Evolutionary conservation across 352 stramenopile species (phyloP), one percentile per base, ranked within the genome.

Genomic region (Thalassiosira livingstoniorum): DNA sequence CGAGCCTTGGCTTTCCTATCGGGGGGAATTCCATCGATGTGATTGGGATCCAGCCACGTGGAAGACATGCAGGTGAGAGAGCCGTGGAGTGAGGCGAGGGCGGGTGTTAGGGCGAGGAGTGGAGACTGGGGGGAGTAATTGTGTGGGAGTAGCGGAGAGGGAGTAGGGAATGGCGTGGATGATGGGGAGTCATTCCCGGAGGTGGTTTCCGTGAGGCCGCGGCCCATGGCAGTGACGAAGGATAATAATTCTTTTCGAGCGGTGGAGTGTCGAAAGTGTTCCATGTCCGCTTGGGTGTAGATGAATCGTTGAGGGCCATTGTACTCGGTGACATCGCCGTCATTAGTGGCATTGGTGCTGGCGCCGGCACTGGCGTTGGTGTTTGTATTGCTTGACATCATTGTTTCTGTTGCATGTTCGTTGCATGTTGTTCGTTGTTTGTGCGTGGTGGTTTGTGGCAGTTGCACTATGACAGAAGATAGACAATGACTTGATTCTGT

Each of bases 201-300:
- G n/a, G 53, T 27, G 21, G 15, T 37, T 1, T 62, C 5, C 27
- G 78, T 80, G 35, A 89, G 87, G 45, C 82, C 80, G 34, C 86
- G 87, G 25, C 90, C 90, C 82, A 93, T 88, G 23, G 88, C 83
- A 31, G 83, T 73, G 4, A 89, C 80, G 57, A 94, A 89, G 23
- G 72, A 80, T 18, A 94, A 55, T 3, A 94, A 64, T 61, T 92
- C 88, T 42, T 81, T 79, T 39, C 86, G 89, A 0, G 82, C 77
- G 13, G 65, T 64, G 18, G 88, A 93, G 37, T 72, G 67, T 63
- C 80, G 74, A 62, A 93, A 94, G 11, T 80, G 34, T 61, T 91
- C 80, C 87, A 94, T 93, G 55, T 94, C 90, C 11, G 65, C 66
- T 70, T 92, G 78, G 15, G 86, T 92, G 81, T 88, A 94, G 39